Evolutionary conservation across 164 flowering plant species (phyloP).

Genomic region (Vitis riparia): DNA sequence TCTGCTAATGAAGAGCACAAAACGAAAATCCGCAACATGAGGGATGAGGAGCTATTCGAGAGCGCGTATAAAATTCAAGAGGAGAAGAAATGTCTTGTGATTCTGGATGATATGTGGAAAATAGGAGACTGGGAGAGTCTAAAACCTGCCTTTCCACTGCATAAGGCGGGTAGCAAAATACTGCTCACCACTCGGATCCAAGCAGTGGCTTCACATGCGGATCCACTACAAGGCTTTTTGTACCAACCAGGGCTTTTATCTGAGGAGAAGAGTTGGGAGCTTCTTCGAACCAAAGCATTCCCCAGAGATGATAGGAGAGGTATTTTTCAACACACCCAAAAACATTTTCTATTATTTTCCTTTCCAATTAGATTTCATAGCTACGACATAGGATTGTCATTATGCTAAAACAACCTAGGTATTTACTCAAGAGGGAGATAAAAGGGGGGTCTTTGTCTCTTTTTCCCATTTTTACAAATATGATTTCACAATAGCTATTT

Average conservation of each 20-base stretch:
- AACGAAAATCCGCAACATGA: neutral
- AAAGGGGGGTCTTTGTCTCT: too few relatives aligned
- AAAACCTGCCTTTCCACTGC: conserved; percentile 9
- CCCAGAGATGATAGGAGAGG: too few relatives aligned
- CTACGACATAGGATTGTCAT: too few relatives aligned
- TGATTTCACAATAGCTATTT: too few relatives aligned
- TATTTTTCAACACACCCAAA: too few relatives aligned
- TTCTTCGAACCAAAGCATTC: neutral
- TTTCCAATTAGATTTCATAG: too few relatives aligned
- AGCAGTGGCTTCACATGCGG: conserved; percentile 18
- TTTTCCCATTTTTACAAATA: too few relatives aligned
- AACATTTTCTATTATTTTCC: too few relatives aligned
- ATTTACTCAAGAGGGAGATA: too few relatives aligned
- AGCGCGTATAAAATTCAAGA: conserved; percentile 1
- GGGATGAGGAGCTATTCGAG: conserved; percentile 1
- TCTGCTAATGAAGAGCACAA: conserved; percentile 1
- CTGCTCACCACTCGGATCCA: conserved; percentile 30
- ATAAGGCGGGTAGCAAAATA: conserved; percentile 17
- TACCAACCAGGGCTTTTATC: conserved; percentile 3
- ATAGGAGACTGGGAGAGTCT: conserved; percentile 24
- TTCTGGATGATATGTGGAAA: conserved; percentile 45
- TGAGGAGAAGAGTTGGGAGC: conserved; percentile 27
- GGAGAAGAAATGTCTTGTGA: conserved; percentile 27
- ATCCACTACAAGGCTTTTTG: conserved; percentile 5
- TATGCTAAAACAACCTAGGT: too few relatives aligned